These are phyloP conservation scores for Leucogyrophana mollusca DNA, from an alignment of 768 basidiomycete genomes.

Conservation along the genomic window DNA sequence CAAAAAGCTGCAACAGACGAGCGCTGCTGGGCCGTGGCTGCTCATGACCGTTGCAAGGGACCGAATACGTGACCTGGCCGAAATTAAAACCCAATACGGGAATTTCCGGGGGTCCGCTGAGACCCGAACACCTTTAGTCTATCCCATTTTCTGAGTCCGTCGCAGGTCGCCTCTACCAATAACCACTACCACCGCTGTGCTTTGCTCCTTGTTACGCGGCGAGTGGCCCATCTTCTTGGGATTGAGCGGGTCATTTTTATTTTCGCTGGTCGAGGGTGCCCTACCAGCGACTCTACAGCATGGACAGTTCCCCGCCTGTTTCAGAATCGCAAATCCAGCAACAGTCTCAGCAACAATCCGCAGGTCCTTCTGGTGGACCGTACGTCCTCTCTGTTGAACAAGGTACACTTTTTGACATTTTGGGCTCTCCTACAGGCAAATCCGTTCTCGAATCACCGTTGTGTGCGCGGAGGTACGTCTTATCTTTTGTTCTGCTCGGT, in stretches of 20 bases:
- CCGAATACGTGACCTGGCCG: conserved; percentile 10
- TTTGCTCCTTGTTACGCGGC: no score
- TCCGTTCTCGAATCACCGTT: conserved; percentile 76
- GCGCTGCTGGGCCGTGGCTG: no score
- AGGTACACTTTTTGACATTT: conserved; percentile 5
- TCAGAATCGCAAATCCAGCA: conserved; percentile 17
- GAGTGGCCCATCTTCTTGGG: no score
- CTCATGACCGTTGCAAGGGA: no score
- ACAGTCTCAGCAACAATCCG: conserved; percentile 13
- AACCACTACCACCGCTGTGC: neutral
- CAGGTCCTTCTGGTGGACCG: conserved; percentile 26
- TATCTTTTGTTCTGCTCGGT: conserved; percentile 2
- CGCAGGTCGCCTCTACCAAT: neutral
- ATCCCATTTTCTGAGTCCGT: conserved; percentile 16
- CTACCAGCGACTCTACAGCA: neutral
- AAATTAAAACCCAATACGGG: conserved; percentile 3
- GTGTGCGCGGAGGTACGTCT: conserved; percentile 73
- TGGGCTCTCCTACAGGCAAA: conserved; percentile 41
- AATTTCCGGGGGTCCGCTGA: conserved; percentile 17
- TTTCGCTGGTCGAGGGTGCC: neutral
- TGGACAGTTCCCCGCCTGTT: conserved; percentile 16
- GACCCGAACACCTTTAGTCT: conserved; percentile 14
- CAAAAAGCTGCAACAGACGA: no score
- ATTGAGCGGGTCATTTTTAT: neutral
- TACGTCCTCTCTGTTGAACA: conserved; percentile 17